Base-by-base conservation (phyloP, 192 early-diverging fungal species). In the Gorgonomyces haynaldii region DNA sequence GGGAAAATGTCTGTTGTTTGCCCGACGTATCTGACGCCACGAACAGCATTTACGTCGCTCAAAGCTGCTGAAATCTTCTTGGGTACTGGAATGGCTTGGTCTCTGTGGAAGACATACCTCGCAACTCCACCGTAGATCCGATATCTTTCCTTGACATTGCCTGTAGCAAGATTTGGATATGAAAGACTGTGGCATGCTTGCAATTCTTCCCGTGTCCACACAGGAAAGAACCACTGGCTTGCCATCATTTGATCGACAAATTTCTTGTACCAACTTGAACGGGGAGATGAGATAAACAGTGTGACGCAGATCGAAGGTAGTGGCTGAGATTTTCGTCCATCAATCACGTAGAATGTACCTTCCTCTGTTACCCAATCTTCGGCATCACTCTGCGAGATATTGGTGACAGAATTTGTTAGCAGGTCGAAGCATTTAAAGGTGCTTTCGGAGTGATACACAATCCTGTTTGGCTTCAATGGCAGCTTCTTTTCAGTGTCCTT, bases 81-180 rank as follows among this genome's bases (percentile, higher is more conserved):
- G 22, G 1, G 43, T 6, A 43, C 45, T 42, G 19, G 15, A 24
- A 32, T 55, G 20, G 52, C 29, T 21, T 54, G 36, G 25, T 56
- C 51, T 7, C 19, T 30, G 35, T 56, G 48, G 27, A 56, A 56
- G 13, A 56, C 37, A 56, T 20, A 56, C 16, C 48, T 34, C 29
- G 54, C 54, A 23, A 56, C 54, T 12, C 54, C 54, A 53, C 54
- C 54, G 28, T 39, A 56, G 42, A 30, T 56, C 15, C 54, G 48
- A 52, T 56, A 38, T 25, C 54, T 42, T 53, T 56, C 54, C 9
- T 36, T 17, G 12, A 56, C 3, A 9, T 8, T 30, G n/a, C 17
- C 1, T 0, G 30, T 56, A 24, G 49, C 19, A n/a, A 53, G 37
- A 31, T 22, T 28, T n/a, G 25, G 37, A 46, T 56, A 56, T 26